A percentile compares a stretch with the other conserved stretches of the same genome.
phyloP scores from a whole-genome alignment of 202 grass and related monocot species.

The Schoenoplectus tabernaemontani region DNA sequence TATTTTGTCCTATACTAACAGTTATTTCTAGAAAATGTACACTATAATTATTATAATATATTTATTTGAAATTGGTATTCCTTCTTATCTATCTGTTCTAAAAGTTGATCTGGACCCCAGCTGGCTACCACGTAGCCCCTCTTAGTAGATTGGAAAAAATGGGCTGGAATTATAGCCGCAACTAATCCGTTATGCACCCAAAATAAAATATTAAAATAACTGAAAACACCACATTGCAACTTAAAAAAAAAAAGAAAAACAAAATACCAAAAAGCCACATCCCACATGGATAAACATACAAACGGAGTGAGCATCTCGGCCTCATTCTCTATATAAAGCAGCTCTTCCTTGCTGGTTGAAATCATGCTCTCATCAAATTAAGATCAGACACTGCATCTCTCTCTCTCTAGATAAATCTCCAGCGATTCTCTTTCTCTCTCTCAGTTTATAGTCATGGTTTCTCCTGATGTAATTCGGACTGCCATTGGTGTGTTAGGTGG shows the following conservation, averaged over 20 bases:
- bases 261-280: background rate
- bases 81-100: conserved; percentile 5
- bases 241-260: background rate
- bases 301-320: background rate
- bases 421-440: background rate
- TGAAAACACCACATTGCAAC: too few species aligned
- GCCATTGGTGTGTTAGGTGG: conserved; percentile 70
- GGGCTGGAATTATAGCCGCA: background rate
- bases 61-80: background rate
- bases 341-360: background rate
- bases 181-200: too few species aligned
- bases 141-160: background rate
- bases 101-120: background rate
- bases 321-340: conserved; percentile 28
- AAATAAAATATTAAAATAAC: too few species aligned
- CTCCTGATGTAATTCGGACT: conserved; percentile 66
- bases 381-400: background rate
- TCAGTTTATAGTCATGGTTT: conserved; percentile 35
- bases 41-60: background rate
- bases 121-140: background rate
- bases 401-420: background rate
- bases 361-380: conserved; percentile 8
- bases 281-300: background rate
- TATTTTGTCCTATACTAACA: background rate
- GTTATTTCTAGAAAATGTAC: background rate